A percentile compares a stretch with the other conserved stretches of the same genome.
These are phyloP conservation scores for Starmerella gropengiesseri DNA, from an alignment of 805 yeast genomes.

Conservation along the genomic window DNA sequence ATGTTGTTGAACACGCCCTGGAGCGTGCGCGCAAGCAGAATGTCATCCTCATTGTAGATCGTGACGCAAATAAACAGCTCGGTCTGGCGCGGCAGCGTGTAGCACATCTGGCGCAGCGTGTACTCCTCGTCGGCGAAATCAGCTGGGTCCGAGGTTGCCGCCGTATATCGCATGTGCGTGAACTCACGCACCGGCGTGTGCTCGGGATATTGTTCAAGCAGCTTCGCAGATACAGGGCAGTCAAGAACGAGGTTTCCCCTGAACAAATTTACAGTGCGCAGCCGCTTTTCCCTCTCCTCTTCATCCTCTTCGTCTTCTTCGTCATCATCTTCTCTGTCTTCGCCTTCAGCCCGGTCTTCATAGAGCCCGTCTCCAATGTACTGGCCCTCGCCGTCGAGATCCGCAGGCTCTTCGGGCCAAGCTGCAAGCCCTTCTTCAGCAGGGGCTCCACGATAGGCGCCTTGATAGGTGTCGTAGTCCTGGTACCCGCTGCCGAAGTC, in stretches of 20 bases:
- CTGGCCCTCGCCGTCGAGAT: not conserved
- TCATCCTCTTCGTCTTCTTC: slow-evolving; percentile 19
- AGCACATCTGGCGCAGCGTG: slow-evolving; percentile 73
- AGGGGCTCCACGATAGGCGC: not conserved
- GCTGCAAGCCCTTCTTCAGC: slow-evolving; percentile 3
- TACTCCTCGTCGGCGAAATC: slow-evolving; percentile 52
- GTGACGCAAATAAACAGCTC: slow-evolving; percentile 81
- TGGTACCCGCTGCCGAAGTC: slow-evolving; percentile 15
- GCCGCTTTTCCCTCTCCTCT: slow-evolving; percentile 8
- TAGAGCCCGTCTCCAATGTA: slow-evolving; percentile 18
- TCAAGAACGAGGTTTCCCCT: slow-evolving; percentile 77
- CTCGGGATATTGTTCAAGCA: slow-evolving; percentile 44
- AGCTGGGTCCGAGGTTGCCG: slow-evolving; percentile 84
- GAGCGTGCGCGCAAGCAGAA: slow-evolving; percentile 69
- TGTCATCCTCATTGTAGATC: slow-evolving; percentile 81
- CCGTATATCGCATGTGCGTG: slow-evolving; percentile 83
- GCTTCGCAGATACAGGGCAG: slow-evolving; percentile 71
- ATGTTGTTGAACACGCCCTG: slow-evolving; percentile 87
- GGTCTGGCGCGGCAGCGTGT: slow-evolving; percentile 65
- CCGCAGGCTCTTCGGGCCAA: slow-evolving; percentile 10
- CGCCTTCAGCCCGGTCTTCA: slow-evolving; percentile 5
- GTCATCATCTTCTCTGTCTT: slow-evolving; percentile 5
- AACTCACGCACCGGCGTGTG: slow-evolving; percentile 52
- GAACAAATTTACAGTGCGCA: slow-evolving; percentile 40
- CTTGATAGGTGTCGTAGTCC: not conserved